Evolutionary conservation across 306 rosid species (phyloP).

Genomic region (Cajanus cajan): DNA sequence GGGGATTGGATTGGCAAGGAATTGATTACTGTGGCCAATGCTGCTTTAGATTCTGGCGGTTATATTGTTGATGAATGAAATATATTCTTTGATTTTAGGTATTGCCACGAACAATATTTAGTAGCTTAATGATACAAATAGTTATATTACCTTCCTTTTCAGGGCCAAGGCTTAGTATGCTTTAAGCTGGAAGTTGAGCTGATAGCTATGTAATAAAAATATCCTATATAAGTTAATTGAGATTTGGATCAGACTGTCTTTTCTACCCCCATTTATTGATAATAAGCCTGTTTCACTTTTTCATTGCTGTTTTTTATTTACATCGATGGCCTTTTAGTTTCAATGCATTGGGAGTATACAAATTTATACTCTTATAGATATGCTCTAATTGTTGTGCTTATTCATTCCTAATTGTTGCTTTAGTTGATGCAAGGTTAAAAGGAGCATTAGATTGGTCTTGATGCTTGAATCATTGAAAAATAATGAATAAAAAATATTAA

Average conservation of each 20-base stretch:
- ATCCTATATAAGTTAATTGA: neutral
- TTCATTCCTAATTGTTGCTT: conserved; percentile 11
- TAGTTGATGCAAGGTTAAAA: neutral
- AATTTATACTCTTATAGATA: neutral
- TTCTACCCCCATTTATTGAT: neutral
- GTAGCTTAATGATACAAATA: conserved; percentile 7
- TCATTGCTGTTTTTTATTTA: neutral
- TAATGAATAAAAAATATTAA: neutral
- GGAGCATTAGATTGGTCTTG: neutral
- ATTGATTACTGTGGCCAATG: neutral
- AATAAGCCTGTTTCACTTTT: conserved; percentile 14
- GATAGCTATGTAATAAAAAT: neutral
- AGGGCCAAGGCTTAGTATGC: conserved; percentile 37
- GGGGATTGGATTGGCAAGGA: neutral
- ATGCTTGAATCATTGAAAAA: conserved; percentile 6
- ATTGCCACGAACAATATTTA: neutral
- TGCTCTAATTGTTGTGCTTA: conserved; percentile 3
- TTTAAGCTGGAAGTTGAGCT: conserved; percentile 14
- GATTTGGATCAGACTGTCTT: neutral
- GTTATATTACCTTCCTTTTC: conserved; percentile 20
- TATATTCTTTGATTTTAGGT: conserved; percentile 8
- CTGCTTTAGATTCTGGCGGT: neutral
- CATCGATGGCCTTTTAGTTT: neutral
- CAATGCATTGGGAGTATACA: neutral
- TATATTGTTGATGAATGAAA: neutral